Percentiles rank a stretch among this genome's conserved stretches.
Conservation (phyloP, 179 eudicot genomes). For the Amaranthus tricolor region DNA sequence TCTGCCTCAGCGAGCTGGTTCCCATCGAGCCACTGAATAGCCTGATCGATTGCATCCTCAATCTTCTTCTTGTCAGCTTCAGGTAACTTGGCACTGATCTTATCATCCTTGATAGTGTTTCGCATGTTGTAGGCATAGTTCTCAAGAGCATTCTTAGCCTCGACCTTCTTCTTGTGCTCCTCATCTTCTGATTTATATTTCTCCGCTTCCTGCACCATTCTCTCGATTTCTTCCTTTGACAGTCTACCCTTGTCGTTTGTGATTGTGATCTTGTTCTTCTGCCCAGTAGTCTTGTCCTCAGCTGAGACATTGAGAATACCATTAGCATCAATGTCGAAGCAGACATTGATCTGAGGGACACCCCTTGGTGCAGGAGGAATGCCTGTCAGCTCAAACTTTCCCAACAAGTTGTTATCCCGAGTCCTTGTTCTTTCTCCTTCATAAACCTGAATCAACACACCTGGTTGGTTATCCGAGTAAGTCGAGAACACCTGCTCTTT, state of each 20-base stretch:
- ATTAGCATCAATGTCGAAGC: constrained; percentile 60
- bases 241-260: constrained; percentile 60
- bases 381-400: constrained; percentile 53
- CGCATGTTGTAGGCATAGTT: constrained; percentile 59
- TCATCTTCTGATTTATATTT: constrained; percentile 64
- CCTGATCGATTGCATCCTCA: constrained; percentile 51
- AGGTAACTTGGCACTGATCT: constrained; percentile 39
- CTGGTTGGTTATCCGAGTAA: constrained; percentile 49
- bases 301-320: constrained; percentile 64
- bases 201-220: constrained; percentile 69
- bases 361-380: constrained; percentile 64
- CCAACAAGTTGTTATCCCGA: constrained; percentile 52
- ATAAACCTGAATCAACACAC: constrained; percentile 51
- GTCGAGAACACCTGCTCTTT: constrained; percentile 53
- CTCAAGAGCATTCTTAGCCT: constrained; percentile 55
- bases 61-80: constrained; percentile 52
- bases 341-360: constrained; percentile 59
- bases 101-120: constrained; percentile 57
- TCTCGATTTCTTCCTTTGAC: constrained; percentile 62
- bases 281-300: constrained; percentile 56
- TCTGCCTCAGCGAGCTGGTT: constrained; percentile 61
- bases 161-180: constrained; percentile 60
- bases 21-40: constrained; percentile 53
- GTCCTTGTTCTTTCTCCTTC: constrained; percentile 65
- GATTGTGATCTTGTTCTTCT: constrained; percentile 61